phyloP scores from a whole-genome alignment of 129 eudicot species.

The Flaveria sonorensis region DNA sequence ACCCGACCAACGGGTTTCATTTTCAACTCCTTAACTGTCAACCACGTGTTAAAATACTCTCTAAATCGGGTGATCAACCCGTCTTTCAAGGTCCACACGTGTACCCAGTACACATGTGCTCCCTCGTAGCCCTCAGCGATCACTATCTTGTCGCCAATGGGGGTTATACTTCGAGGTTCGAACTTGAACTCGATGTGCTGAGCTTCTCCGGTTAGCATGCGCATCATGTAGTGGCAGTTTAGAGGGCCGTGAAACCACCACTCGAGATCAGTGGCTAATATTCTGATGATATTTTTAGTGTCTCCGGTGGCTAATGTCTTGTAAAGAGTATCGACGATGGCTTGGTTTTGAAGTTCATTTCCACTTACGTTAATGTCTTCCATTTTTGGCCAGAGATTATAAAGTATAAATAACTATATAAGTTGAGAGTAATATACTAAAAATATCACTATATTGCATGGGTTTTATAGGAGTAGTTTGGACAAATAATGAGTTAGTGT shows the following conservation, averaged over 20 bases:
- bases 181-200: constrained; percentile 53
- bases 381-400: constrained; percentile 26
- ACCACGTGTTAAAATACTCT: constrained; percentile 91
- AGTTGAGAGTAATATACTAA: not conserved
- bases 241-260: constrained; percentile 94
- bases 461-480: constrained; percentile 27
- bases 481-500: not conserved
- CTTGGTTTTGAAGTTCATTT: constrained; percentile 41
- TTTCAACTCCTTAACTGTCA: constrained; percentile 62
- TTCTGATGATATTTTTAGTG: constrained; percentile 33
- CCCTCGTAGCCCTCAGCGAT: constrained; percentile 90
- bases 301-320: constrained; percentile 56
- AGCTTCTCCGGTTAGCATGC: constrained; percentile 68
- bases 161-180: constrained; percentile 59
- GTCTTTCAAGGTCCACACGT: constrained; percentile 73
- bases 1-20: constrained; percentile 40
- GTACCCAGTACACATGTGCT: constrained; percentile 81
- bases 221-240: constrained; percentile 88
- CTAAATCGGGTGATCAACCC: constrained; percentile 64
- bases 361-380: constrained; percentile 27
- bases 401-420: not conserved
- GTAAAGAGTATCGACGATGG: constrained; percentile 58
- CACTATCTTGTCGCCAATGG: constrained; percentile 55
- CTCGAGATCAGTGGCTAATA: constrained; percentile 59
- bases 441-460: too few species aligned